Evolutionary conservation across 345 rosid genomes (phyloP).

Genomic region (Heritiera fomes): DNA sequence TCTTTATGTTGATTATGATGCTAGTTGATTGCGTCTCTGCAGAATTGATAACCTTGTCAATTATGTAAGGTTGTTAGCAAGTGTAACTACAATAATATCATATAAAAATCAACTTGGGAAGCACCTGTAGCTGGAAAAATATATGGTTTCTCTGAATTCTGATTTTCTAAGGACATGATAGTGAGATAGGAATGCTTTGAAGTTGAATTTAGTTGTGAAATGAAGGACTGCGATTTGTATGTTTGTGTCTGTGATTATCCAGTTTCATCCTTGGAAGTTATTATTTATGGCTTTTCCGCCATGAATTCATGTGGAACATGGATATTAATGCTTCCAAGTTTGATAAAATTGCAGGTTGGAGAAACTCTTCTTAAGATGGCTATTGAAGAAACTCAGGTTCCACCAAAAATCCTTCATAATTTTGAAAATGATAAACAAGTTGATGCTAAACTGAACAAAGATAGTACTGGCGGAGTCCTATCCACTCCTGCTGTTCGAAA

Average conservation of each 20-base stretch:
- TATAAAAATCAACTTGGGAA: neutral
- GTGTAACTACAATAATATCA: neutral
- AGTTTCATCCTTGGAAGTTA: slow-evolving; percentile 7
- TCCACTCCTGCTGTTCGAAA: slow-evolving; percentile 80
- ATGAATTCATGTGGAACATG: neutral
- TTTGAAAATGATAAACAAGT: slow-evolving; percentile 24
- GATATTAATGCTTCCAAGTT: slow-evolving; percentile 21
- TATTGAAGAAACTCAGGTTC: slow-evolving; percentile 48
- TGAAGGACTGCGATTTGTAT: neutral
- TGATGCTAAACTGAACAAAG: slow-evolving; percentile 31
- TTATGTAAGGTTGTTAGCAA: neutral
- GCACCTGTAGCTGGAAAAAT: neutral
- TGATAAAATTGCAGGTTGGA: slow-evolving; percentile 64
- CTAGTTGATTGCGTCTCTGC: neutral
- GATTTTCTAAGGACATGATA: neutral
- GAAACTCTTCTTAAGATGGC: slow-evolving; percentile 77
- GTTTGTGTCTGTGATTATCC: neutral
- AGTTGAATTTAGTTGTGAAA: neutral
- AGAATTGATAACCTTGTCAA: neutral
- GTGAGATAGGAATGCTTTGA: neutral
- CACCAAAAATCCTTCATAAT: slow-evolving; percentile 25
- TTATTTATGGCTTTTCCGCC: neutral
- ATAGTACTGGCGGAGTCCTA: slow-evolving; percentile 45
- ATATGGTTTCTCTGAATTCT: neutral
- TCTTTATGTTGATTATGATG: neutral